Percentiles rank a stretch among this genome's conserved stretches.
Evolutionary conservation across 2,329 filamentous ascomycete species (phyloP).

Genomic region (Hawksworthiomyces lignivorus): DNA sequence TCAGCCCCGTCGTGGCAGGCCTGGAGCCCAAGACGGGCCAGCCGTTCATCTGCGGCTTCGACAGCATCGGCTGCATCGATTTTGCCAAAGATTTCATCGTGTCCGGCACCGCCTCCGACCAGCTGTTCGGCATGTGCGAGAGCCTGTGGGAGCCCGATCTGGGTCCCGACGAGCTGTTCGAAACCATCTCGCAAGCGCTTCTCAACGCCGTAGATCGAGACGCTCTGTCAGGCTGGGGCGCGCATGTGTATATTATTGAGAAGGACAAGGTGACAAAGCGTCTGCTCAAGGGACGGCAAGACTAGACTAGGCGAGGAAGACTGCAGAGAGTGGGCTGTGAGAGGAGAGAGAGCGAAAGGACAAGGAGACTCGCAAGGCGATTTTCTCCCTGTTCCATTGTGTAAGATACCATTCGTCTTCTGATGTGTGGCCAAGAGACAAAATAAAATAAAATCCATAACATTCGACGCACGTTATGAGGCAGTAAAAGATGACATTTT

Average conservation of each 20-base stretch:
- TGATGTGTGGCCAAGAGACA: constrained; percentile 3
- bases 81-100: constrained; percentile 99
- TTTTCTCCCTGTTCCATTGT: background rate
- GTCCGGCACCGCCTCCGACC: constrained; percentile 88
- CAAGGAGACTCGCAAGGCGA: background rate
- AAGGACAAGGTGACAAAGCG: constrained; percentile 99
- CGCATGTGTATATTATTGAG: constrained; percentile 98
- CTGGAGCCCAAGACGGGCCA: constrained; percentile 89
- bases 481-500: too few species aligned
- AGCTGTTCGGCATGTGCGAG: constrained; percentile 98
- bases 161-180: constrained; percentile 91
- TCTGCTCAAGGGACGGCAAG: constrained; percentile 95
- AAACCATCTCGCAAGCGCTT: constrained; percentile 93
- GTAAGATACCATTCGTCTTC: constrained; percentile 11
- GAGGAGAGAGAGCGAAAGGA: background rate
- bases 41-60: constrained; percentile 98
- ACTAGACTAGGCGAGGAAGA: constrained; percentile 43
- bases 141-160: constrained; percentile 95
- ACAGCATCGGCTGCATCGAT: constrained; percentile 98
- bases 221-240: constrained; percentile 94
- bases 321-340: background rate
- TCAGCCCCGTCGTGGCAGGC: constrained; percentile 88
- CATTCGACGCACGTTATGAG: too few species aligned
- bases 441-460: too few species aligned
- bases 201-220: constrained; percentile 95